phyloP scores from a whole-genome alignment of 306 rosid genomes.

The Trifolium repens region DNA sequence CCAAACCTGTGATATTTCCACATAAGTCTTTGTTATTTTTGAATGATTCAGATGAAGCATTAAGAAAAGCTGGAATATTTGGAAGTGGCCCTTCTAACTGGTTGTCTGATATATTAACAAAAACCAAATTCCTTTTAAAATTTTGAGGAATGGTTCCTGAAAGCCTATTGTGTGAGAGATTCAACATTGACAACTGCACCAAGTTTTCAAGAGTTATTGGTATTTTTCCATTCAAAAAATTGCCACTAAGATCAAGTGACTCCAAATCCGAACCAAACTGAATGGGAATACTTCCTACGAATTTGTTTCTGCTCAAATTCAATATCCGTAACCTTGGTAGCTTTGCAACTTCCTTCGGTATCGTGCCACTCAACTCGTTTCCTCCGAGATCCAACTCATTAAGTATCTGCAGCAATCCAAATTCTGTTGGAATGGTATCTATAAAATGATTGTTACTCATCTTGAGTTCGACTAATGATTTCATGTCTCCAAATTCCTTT shows the following conservation, averaged over 20 bases:
- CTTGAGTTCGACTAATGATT: background rate
- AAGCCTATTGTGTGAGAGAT: conserved; percentile 55
- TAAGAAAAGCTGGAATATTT: conserved; percentile 33
- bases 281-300: conserved; percentile 41
- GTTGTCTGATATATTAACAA: conserved; percentile 50
- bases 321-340: conserved; percentile 5
- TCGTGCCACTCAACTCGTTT: conserved; percentile 42
- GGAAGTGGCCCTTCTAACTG: conserved; percentile 49
- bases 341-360: conserved; percentile 18
- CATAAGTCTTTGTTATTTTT: conserved; percentile 45
- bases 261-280: conserved; percentile 35
- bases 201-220: conserved; percentile 46
- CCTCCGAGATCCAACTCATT: conserved; percentile 33
- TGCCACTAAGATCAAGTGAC: conserved; percentile 55
- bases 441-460: conserved; percentile 25
- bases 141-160: conserved; percentile 49
- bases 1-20: conserved; percentile 40
- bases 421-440: conserved; percentile 39
- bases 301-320: conserved; percentile 41
- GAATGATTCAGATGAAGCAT: conserved; percentile 33
- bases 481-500: conserved; percentile 41
- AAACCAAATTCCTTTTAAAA: conserved; percentile 37
- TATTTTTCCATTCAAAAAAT: conserved; percentile 37
- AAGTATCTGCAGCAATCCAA: conserved; percentile 29
- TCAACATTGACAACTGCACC: conserved; percentile 39